Conservation (phyloP, 1,284 basidiomycete species). For the Sporisorium graminicola region DNA sequence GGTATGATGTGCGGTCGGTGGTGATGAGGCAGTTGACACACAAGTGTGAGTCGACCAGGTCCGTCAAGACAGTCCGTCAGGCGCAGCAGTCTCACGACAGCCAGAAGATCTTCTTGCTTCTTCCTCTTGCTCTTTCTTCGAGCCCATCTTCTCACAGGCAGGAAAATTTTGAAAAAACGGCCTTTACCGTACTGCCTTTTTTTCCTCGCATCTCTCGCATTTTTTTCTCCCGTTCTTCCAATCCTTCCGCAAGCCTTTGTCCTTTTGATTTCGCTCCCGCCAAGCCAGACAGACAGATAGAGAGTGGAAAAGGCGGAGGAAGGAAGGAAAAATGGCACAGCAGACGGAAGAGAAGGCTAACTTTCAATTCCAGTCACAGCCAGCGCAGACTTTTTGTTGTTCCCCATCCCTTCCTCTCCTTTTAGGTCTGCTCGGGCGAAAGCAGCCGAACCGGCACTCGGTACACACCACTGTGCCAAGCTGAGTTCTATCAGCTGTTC, state of each 20-base stretch:
- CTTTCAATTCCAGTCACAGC: neutral
- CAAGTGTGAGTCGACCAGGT: neutral
- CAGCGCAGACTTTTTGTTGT: neutral
- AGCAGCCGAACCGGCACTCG: constrained; percentile 17
- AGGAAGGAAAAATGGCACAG: neutral
- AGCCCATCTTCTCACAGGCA: neutral
- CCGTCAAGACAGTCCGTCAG: neutral
- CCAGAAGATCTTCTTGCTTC: neutral
- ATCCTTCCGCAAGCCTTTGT: neutral
- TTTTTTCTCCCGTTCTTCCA: constrained; percentile 6
- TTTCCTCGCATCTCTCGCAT: neutral
- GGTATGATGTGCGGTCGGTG: neutral
- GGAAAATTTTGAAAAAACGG: constrained; percentile 8
- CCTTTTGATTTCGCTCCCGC: neutral
- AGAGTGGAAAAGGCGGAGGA: too few species aligned
- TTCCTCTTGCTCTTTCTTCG: neutral
- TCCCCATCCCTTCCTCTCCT: neutral
- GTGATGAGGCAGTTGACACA: constrained; percentile 13
- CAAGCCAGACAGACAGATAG: neutral
- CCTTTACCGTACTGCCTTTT: neutral
- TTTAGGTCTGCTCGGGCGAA: constrained; percentile 27
- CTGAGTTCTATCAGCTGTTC: neutral
- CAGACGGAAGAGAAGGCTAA: neutral
- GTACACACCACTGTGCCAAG: too few species aligned
- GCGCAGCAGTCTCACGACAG: constrained; percentile 11